These are phyloP conservation scores for Patellifolia procumbens DNA, from an alignment of 179 eudicot species.

Conservation along the genomic window DNA sequence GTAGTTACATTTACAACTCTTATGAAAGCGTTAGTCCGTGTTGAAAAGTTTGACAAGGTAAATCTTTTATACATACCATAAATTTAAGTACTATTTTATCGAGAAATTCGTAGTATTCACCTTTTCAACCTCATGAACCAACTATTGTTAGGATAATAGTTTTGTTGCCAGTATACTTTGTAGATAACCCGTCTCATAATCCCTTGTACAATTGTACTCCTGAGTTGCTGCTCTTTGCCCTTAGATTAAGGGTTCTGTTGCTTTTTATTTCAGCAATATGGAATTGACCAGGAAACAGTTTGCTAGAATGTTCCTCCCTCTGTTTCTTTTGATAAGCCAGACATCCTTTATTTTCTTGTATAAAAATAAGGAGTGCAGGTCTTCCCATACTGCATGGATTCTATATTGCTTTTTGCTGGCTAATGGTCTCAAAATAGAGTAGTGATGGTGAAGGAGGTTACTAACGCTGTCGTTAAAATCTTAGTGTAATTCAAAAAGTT, in stretches of 20 bases:
- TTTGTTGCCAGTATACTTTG: neutral
- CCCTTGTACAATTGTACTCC: neutral
- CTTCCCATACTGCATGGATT: too few species aligned
- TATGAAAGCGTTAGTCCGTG: constrained; percentile 88
- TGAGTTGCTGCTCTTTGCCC: neutral
- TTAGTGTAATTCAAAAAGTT: too few species aligned
- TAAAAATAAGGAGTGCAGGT: too few species aligned
- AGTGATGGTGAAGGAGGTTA: too few species aligned
- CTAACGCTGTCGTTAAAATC: too few species aligned
- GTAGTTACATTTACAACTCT: constrained; percentile 92
- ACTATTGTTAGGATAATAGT: neutral
- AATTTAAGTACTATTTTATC: neutral
- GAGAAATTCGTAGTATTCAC: neutral
- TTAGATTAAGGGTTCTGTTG: neutral
- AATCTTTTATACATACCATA: neutral
- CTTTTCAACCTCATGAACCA: neutral
- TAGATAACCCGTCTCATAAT: neutral
- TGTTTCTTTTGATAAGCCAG: too few species aligned
- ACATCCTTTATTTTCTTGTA: too few species aligned
- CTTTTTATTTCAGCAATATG: neutral
- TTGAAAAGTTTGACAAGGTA: constrained; percentile 84
- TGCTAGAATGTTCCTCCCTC: neutral
- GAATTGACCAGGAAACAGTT: neutral
- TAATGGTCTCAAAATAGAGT: too few species aligned
- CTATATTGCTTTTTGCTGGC: too few species aligned